phyloP scores from a whole-genome alignment of 148 eudicot genomes.

The Fagopyrum esculentum region DNA sequence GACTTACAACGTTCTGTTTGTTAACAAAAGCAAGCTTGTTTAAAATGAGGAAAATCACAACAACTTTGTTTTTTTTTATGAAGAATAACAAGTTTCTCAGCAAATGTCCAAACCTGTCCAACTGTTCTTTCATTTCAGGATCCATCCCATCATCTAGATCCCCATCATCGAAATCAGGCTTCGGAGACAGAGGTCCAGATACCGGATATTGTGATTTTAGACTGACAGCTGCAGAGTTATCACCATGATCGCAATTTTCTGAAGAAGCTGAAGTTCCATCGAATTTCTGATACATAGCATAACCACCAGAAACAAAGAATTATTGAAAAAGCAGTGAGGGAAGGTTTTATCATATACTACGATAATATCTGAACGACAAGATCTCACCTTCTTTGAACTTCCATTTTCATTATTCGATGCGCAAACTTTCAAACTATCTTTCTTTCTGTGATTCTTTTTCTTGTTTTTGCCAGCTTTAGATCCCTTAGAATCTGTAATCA shows the following conservation, averaged over 20 bases:
- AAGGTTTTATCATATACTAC: background rate
- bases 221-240: conserved; percentile 24
- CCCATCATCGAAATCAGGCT: conserved; percentile 56
- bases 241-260: conserved; percentile 25
- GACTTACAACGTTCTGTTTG: background rate
- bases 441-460: conserved; percentile 70
- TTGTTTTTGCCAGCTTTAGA: conserved; percentile 44
- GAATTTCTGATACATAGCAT: conserved; percentile 17
- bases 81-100: background rate
- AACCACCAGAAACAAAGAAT: conserved; percentile 15
- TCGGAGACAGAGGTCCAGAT: conserved; percentile 31
- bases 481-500: conserved; percentile 52
- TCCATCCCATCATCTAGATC: conserved; percentile 77
- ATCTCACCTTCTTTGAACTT: conserved; percentile 31
- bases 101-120: conserved; percentile 53
- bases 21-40: background rate
- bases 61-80: background rate
- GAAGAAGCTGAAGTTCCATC: conserved; percentile 26
- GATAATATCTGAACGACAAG: background rate
- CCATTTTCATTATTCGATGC: conserved; percentile 33
- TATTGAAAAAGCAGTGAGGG: conserved; percentile 6
- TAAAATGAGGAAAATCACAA: background rate
- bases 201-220: conserved; percentile 32
- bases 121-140: conserved; percentile 77
- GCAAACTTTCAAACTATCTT: conserved; percentile 33